Conservation (phyloP, 371 early-diverging fungal genomes). For the Apophysomyces elegans region DNA sequence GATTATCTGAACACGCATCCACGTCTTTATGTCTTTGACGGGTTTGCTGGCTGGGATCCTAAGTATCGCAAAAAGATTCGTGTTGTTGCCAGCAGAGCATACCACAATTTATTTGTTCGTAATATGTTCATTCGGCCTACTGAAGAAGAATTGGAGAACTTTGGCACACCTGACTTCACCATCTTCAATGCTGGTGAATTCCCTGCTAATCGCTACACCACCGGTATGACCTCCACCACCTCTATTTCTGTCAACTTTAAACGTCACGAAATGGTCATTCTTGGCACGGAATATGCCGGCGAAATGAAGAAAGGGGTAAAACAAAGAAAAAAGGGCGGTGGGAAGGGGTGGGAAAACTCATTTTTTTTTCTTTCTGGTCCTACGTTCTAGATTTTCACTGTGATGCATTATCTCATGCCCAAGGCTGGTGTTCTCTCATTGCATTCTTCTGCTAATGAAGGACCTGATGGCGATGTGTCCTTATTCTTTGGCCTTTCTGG, state of each 20-base stretch:
- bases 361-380: neutral
- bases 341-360: neutral
- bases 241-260: slow-evolving; percentile 91
- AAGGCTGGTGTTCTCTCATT: slow-evolving; percentile 95
- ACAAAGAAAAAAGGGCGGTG: slow-evolving; percentile 1
- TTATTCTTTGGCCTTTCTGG: slow-evolving; percentile 97
- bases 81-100: slow-evolving; percentile 93
- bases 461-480: slow-evolving; percentile 87
- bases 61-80: slow-evolving; percentile 96
- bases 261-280: slow-evolving; percentile 81
- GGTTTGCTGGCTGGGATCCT: slow-evolving; percentile 94
- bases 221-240: slow-evolving; percentile 96
- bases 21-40: slow-evolving; percentile 95
- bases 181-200: slow-evolving; percentile 96
- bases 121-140: slow-evolving; percentile 98
- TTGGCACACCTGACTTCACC: slow-evolving; percentile 96
- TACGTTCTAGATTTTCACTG: slow-evolving; percentile 76
- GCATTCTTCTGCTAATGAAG: slow-evolving; percentile 96
- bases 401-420: slow-evolving; percentile 99
- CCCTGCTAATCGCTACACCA: slow-evolving; percentile 95
- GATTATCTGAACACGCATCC: slow-evolving; percentile 96
- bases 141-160: slow-evolving; percentile 83
- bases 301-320: slow-evolving; percentile 98
- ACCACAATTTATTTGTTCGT: slow-evolving; percentile 96
- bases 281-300: slow-evolving; percentile 97